phyloP scores from a whole-genome alignment of 805 yeast species.

The Kodamaea kaohsiungensis region DNA sequence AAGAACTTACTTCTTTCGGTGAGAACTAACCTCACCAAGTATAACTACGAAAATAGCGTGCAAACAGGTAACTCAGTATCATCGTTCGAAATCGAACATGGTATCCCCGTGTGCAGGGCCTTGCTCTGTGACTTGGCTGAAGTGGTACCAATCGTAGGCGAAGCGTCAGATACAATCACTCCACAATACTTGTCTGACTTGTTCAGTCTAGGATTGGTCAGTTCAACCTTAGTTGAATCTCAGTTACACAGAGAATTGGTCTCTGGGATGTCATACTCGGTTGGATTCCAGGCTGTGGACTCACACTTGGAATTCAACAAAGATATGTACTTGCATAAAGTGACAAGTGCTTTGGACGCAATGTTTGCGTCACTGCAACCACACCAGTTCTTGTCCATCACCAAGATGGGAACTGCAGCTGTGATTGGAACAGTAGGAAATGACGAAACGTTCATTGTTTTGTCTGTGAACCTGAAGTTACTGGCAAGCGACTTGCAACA shows the following conservation, averaged over 20 bases:
- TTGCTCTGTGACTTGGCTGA: conserved; percentile 41
- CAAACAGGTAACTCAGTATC: conserved; percentile 12
- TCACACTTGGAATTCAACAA: conserved; percentile 20
- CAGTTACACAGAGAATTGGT: conserved; percentile 52
- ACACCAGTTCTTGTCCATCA: conserved; percentile 50
- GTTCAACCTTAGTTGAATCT: conserved; percentile 46
- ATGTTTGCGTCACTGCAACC: conserved; percentile 43
- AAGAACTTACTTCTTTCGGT: conserved; percentile 28
- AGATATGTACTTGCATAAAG: conserved; percentile 28
- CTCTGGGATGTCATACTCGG: conserved; percentile 52
- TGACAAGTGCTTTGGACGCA: conserved; percentile 46
- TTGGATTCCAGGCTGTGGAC: conserved; percentile 42
- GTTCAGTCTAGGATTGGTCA: conserved; percentile 45
- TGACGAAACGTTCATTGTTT: conserved; percentile 47
- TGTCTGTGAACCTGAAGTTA: conserved; percentile 26
- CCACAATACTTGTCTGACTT: conserved; percentile 53
- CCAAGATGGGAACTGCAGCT: conserved; percentile 49
- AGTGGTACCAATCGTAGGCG: conserved; percentile 47
- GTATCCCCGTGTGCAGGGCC: conserved; percentile 43
- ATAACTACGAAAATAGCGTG: conserved; percentile 6
- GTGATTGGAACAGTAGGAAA: conserved; percentile 53
- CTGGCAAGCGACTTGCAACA: conserved; percentile 15
- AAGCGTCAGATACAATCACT: conserved; percentile 48
- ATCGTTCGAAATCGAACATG: conserved; percentile 37
- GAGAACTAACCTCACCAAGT: conserved; percentile 38